Evolutionary conservation across 1,284 basidiomycete genomes (phyloP).

Genomic region (Stereum hirsutum): DNA sequence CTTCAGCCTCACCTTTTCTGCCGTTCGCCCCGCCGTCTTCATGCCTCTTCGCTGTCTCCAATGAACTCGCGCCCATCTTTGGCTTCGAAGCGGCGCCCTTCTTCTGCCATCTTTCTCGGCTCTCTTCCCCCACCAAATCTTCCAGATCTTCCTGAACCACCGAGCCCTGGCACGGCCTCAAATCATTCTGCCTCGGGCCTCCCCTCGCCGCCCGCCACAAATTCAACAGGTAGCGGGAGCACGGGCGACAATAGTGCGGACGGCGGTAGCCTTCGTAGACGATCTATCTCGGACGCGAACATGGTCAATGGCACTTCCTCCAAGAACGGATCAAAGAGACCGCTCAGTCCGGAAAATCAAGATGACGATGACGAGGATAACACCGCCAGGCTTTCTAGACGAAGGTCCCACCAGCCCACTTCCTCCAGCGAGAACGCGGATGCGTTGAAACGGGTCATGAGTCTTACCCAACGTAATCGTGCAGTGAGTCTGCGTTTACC

Average conservation of each 20-base stretch:
- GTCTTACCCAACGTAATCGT: slow-evolving; percentile 59
- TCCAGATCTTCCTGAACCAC: slow-evolving; percentile 62
- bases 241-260: slow-evolving; percentile 50
- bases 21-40: neutral
- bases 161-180: slow-evolving; percentile 44
- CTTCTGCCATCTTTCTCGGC: slow-evolving; percentile 39
- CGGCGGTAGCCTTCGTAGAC: slow-evolving; percentile 34
- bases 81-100: slow-evolving; percentile 25
- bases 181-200: slow-evolving; percentile 43
- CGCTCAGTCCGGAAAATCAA: slow-evolving; percentile 28
- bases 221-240: slow-evolving; percentile 72
- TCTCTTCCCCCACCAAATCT: slow-evolving; percentile 26
- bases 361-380: slow-evolving; percentile 49
- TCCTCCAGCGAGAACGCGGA: slow-evolving; percentile 40
- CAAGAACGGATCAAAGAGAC: slow-evolving; percentile 16
- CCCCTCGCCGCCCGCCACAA: slow-evolving; percentile 72
- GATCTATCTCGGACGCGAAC: slow-evolving; percentile 21
- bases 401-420: slow-evolving; percentile 20
- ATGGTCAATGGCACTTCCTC: slow-evolving; percentile 26
- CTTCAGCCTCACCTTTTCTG: neutral
- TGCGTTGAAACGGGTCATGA: slow-evolving; percentile 59
- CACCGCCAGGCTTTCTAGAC: slow-evolving; percentile 46
- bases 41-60: slow-evolving; percentile 9
- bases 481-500: slow-evolving; percentile 40
- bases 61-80: slow-evolving; percentile 24